phyloP scores from a whole-genome alignment of 2,329 filamentous ascomycete species.

The Celoporthe dispersa region DNA sequence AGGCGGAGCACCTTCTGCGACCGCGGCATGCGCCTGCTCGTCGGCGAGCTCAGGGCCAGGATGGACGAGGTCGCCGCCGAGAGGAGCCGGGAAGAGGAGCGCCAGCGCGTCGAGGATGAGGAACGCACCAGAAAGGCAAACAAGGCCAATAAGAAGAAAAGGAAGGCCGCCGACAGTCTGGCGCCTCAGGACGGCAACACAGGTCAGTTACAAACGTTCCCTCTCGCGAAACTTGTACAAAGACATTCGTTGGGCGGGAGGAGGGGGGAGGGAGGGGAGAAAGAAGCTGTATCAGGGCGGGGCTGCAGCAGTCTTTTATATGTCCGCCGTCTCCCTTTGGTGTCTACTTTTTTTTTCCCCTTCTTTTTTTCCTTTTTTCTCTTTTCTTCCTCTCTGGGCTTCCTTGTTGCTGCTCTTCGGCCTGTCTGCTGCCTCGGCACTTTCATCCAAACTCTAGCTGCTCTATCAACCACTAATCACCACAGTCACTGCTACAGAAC shows the following conservation, averaged over 20 bases:
- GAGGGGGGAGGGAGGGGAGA: not conserved
- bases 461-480: conserved; percentile 30
- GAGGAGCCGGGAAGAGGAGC: conserved; percentile 55
- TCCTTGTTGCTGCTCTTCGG: not conserved
- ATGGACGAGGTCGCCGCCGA: conserved; percentile 55
- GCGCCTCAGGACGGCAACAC: conserved; percentile 56
- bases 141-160: conserved; percentile 76
- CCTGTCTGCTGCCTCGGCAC: not conserved
- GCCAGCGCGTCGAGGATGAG: conserved; percentile 54
- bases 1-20: conserved; percentile 71
- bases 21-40: conserved; percentile 72
- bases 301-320: not conserved
- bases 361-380: not conserved
- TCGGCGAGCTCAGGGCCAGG: conserved; percentile 66
- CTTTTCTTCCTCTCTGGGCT: not conserved
- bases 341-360: no score
- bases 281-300: not conserved
- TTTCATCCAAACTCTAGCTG: not conserved
- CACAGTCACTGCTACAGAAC: conserved; percentile 44
- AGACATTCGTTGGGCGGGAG: no score
- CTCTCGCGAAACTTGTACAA: not conserved
- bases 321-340: not conserved
- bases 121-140: conserved; percentile 58
- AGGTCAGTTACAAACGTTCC: conserved; percentile 35
- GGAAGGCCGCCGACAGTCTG: conserved; percentile 69